phyloP scores from a whole-genome alignment of 2,329 filamentous ascomycete genomes.

The Grosmannia clavigera region DNA sequence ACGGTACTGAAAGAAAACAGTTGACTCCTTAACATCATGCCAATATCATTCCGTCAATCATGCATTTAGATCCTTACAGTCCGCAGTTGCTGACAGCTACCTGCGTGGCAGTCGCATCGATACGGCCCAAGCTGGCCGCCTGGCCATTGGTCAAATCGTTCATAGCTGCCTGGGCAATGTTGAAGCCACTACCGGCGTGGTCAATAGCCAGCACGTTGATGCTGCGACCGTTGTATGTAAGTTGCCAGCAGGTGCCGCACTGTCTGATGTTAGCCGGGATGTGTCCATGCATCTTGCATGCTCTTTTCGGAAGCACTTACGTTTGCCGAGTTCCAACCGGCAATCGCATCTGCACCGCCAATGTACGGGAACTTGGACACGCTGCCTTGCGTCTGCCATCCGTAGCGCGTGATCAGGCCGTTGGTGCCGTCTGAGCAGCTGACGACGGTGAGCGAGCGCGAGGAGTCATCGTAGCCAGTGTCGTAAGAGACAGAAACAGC shows the following conservation, averaged over 20 bases:
- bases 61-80: conserved; percentile 8
- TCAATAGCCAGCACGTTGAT: conserved; percentile 84
- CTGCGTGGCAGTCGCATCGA: conserved; percentile 36
- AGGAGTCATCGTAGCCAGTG: conserved; percentile 51
- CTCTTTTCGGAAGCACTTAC: conserved; percentile 15
- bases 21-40: too few species aligned
- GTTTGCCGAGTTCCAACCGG: conserved; percentile 39
- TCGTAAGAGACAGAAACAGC: conserved; percentile 52
- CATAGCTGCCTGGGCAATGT: conserved; percentile 44
- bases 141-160: conserved; percentile 19
- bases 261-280: conserved; percentile 14
- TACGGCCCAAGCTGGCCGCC: conserved; percentile 28
- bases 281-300: background rate
- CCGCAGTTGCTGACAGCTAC: conserved; percentile 31
- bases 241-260: conserved; percentile 48
- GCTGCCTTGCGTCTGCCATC: conserved; percentile 42
- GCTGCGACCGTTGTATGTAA: conserved; percentile 35
- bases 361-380: conserved; percentile 41
- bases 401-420: conserved; percentile 51
- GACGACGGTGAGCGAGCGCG: conserved; percentile 41
- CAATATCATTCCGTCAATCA: too few species aligned
- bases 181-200: conserved; percentile 82
- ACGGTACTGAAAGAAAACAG: too few species aligned
- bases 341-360: conserved; percentile 39
- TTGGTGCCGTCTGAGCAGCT: conserved; percentile 57